A percentile compares a stretch with the other conserved stretches of the same genome.
Evolutionary conservation across 371 early-diverging fungal genomes (phyloP).

Genomic region (Nematocida minor): DNA sequence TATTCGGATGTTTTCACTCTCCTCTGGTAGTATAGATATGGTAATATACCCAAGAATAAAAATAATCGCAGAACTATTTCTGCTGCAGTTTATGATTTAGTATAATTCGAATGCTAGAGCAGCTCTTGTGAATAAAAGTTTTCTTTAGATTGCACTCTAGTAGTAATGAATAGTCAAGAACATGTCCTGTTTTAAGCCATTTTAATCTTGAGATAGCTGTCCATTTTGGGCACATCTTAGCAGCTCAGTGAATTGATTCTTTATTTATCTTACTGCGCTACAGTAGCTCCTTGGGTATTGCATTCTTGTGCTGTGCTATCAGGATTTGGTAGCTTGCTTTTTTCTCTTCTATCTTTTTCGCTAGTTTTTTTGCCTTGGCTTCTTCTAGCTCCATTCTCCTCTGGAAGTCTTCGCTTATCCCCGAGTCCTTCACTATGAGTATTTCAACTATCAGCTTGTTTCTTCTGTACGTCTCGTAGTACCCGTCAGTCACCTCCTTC

Average conservation of each 20-base stretch:
- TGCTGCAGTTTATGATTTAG: too few species aligned
- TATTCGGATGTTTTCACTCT: too few species aligned
- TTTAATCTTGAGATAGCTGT: too few species aligned
- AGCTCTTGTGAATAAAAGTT: too few species aligned
- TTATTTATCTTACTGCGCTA: background rate
- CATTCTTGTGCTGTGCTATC: constrained; percentile 4
- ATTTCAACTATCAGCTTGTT: constrained; percentile 37
- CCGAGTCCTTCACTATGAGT: background rate
- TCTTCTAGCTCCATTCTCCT: constrained; percentile 29
- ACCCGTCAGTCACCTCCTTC: constrained; percentile 56
- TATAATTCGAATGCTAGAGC: too few species aligned
- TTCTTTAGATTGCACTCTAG: too few species aligned
- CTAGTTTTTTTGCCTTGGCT: background rate
- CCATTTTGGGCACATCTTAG: background rate
- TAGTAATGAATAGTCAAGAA: too few species aligned
- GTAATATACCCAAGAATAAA: too few species aligned
- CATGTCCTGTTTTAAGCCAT: too few species aligned
- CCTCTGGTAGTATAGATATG: too few species aligned
- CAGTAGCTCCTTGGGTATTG: constrained; percentile 3
- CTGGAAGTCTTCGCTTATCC: constrained; percentile 47
- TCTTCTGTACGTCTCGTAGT: constrained; percentile 49
- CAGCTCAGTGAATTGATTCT: background rate
- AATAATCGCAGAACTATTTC: too few species aligned
- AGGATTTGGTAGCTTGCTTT: constrained; percentile 41
- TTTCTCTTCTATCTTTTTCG: constrained; percentile 20